phyloP scores from a whole-genome alignment of 192 early-diverging fungal species.

The Phycomyces blakesleeanus region DNA sequence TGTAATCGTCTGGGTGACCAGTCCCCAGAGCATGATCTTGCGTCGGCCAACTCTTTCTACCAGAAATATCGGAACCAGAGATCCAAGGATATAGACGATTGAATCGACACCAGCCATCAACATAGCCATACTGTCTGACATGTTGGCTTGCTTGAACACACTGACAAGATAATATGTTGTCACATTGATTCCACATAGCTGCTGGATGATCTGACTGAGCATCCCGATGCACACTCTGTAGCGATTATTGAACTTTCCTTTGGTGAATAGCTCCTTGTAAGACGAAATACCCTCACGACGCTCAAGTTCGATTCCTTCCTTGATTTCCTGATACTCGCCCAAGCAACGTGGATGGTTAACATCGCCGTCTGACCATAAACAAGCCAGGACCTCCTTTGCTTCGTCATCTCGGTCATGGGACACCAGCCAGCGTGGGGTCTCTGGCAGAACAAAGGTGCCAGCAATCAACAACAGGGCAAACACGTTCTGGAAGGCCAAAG shows the following conservation, averaged over 20 bases:
- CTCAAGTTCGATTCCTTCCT: conserved; percentile 19
- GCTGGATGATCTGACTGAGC: conserved; percentile 24
- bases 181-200: background rate
- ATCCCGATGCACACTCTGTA: conserved; percentile 22
- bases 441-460: conserved; percentile 65
- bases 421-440: conserved; percentile 71
- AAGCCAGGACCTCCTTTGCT: conserved; percentile 20
- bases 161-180: conserved; percentile 22
- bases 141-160: conserved; percentile 46
- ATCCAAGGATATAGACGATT: conserved; percentile 64
- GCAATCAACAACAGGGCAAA: conserved; percentile 59
- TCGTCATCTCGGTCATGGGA: conserved; percentile 20
- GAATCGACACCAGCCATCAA: conserved; percentile 58
- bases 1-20: conserved; percentile 33
- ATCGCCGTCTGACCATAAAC: conserved; percentile 22
- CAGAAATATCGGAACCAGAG: conserved; percentile 65
- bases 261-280: conserved; percentile 22
- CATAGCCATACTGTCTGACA: conserved; percentile 39
- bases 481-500: conserved; percentile 68
- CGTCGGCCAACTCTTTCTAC: conserved; percentile 68
- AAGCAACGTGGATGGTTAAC: conserved; percentile 16
- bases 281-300: conserved; percentile 18
- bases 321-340: conserved; percentile 21
- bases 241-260: conserved; percentile 25
- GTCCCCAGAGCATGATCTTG: conserved; percentile 61